Base-by-base conservation (phyloP, 257 asterid species). In the Nemophila menziesii region DNA sequence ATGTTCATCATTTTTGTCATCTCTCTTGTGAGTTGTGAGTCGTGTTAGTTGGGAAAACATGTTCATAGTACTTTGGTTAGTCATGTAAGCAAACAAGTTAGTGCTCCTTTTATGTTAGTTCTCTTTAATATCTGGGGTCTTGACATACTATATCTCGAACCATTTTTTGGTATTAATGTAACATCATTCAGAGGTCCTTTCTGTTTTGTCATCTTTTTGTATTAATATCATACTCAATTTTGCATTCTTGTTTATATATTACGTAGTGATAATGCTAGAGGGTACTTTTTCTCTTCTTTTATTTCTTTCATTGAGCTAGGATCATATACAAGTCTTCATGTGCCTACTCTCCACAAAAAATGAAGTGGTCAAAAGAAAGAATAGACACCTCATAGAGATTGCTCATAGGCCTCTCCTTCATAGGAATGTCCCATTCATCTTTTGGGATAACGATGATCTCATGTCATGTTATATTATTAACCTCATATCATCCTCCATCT, bases 61-160 rank as follows among this genome's bases (percentile, higher is more conserved):
- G 5, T 3, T 8, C 8, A 20, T 15, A 39, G 20, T 14, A n/a
- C 44, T 8, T 39, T 39, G 11, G 10, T 4, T 39, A 9, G 6
- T 5, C 16, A 16, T 21, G 8, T 22, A 4, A 29, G 15, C 29
- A 13, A 13, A 7, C n/a, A 19, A 13, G 39, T n/a, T 17, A 18
- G 4, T 24, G n/a, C 39, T 12, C 52, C 37, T 7, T 46, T 46
- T 46, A 23, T 8, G 17, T 24, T 46, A n/a, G 52, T 46, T n/a
- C 39, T 24, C 16, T 23, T 22, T 7, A 18, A 46, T 26, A 20
- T 46, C 16, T 26, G 52, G 41, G 14, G 52, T 1, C 40, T 23
- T n/a, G n/a, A 12, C 39, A 7, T 13, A 5, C 4, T 17, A 12
- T 24, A 8, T 26, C 0, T 46, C 39, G 4, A 24, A 46, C 22